Evolutionary conservation across 495 filamentous ascomycete species (phyloP), one percentile per base, ranked within the genome.

Genomic region (Penicillium samsonianum): DNA sequence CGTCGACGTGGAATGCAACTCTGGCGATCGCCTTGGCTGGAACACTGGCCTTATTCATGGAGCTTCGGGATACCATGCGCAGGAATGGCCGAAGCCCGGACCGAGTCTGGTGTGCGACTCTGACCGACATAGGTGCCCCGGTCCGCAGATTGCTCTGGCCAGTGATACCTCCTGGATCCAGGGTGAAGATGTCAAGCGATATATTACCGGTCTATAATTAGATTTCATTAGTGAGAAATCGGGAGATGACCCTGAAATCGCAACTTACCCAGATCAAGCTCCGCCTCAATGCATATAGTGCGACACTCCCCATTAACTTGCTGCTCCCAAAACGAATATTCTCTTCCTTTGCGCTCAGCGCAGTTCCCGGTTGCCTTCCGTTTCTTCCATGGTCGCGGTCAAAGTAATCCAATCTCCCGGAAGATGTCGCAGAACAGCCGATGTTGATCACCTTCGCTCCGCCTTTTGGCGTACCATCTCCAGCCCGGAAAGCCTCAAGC

Each of bases 251-350:
- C 30, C 23, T 22, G 44, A 61, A 42, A 48, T 47, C 40, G 23
- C 17, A 50, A 68, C 73, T 68, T 53, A 77, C 74, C 42, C 69
- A 59, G 28, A 72, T 67, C 61, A 77, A 53, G 53, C 74, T 77
- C 42, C 74, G 67, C 43, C 73, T 70, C 63, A 77, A 58, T 44
- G 71, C 73, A 69, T 77, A 77, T 63, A 77, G 67, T 25, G 70
- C 70, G 2, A 70, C 70, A 49, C 72, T 76, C 53, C 68, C 70
- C 17, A 76, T 48, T 23, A 77, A 52, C 53, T 77, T 77, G 56
- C 74, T 77, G 54, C 74, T 77, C 37, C 69, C 73, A 57, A 70
- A 77, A 11, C 73, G 73, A 25, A 63, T 43, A 43, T 60, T 69
- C 1, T 58, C 72, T 65, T 77, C 72, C 46, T 73, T 71, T 6